Conservation (phyloP, 176 grass and related monocot species). For the Coix lacrymajobi region DNA sequence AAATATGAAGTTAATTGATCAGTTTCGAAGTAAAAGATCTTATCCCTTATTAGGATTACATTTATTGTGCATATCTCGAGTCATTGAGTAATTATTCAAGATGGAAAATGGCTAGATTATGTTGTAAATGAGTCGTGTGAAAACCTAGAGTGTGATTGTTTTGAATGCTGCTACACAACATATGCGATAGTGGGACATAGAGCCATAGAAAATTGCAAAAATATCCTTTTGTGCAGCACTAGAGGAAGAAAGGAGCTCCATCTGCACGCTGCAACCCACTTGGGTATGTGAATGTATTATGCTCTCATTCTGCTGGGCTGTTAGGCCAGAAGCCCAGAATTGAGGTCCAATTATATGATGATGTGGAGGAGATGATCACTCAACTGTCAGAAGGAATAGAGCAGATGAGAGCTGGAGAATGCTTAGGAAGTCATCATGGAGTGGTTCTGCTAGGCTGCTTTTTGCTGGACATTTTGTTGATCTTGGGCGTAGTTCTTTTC, state of each 20-base stretch:
- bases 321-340: neutral
- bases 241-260: neutral
- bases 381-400: neutral
- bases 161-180: neutral
- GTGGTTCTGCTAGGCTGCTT: neutral
- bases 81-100: neutral
- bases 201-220: neutral
- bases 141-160: neutral
- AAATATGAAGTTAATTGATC: slow-evolving; percentile 2
- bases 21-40: neutral
- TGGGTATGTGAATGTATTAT: neutral
- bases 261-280: neutral
- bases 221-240: neutral
- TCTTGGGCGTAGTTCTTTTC: neutral
- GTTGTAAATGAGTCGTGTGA: neutral
- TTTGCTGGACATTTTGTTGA: neutral
- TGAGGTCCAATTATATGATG: neutral
- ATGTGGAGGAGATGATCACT: neutral
- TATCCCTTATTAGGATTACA: neutral
- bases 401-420: too few relatives aligned
- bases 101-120: neutral
- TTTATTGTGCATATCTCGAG: neutral
- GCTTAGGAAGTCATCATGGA: too few relatives aligned
- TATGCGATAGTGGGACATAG: neutral
- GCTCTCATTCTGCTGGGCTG: neutral